These are phyloP conservation scores for Prunus mume DNA, from an alignment of 306 rosid species.

Conservation along the genomic window DNA sequence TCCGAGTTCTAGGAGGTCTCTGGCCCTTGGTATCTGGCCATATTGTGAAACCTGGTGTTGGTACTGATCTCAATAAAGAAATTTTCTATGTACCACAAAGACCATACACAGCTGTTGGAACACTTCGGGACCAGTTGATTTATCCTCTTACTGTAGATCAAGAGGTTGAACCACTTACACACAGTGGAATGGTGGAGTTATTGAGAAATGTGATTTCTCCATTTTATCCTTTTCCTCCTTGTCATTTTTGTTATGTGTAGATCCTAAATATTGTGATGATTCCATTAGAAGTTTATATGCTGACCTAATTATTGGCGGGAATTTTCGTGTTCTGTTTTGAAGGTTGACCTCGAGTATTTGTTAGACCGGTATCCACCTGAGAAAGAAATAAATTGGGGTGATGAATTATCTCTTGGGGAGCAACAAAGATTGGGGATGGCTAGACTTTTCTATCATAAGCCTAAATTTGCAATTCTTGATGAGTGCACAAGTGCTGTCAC, in stretches of 20 bases:
- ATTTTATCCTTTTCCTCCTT: conserved; percentile 17
- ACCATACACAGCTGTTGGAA: conserved; percentile 99
- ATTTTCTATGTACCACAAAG: conserved; percentile 99
- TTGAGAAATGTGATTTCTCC: conserved; percentile 63
- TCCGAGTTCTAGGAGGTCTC: conserved; percentile 96
- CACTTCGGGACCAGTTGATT: conserved; percentile 96
- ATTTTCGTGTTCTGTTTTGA: conserved; percentile 18
- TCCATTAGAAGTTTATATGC: conserved; percentile 14
- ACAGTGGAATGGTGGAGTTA: conserved; percentile 77
- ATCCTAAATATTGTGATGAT: neutral
- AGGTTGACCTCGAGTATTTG: conserved; percentile 98
- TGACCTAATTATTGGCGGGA: conserved; percentile 22
- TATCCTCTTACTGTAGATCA: conserved; percentile 80
- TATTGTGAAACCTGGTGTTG: conserved; percentile 95
- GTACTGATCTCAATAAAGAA: conserved; percentile 97
- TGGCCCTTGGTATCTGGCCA: conserved; percentile 95
- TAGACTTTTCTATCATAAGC: conserved; percentile 94
- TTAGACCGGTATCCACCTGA: conserved; percentile 87
- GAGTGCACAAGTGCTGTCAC: conserved; percentile 99
- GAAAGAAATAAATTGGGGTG: conserved; percentile 96
- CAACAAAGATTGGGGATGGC: conserved; percentile 99
- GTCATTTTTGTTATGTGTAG: conserved; percentile 8
- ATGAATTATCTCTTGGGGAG: conserved; percentile 94
- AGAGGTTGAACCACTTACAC: conserved; percentile 80
- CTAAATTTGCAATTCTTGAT: conserved; percentile 97